These are phyloP conservation scores for Fusarium lateritium DNA, from an alignment of 2,329 filamentous ascomycete genomes.

Conservation along the genomic window DNA sequence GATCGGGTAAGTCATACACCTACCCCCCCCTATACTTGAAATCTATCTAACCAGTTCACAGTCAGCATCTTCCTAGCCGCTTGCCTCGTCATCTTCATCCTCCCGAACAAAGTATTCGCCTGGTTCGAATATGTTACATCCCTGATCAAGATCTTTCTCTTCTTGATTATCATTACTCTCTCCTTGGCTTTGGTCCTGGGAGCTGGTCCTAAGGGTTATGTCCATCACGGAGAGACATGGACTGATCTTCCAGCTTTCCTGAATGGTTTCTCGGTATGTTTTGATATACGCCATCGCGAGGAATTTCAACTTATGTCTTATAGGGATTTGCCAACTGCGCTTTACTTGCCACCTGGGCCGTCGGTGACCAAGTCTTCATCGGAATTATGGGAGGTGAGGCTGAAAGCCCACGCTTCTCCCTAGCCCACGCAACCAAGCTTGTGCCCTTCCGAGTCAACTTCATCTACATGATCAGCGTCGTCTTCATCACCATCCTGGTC, in stretches of 20 bases:
- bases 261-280: constrained; percentile 34
- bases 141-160: constrained; percentile 34
- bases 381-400: constrained; percentile 44
- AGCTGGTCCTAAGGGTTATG: constrained; percentile 26
- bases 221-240: constrained; percentile 38
- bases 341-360: constrained; percentile 40
- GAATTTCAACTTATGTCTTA: background rate
- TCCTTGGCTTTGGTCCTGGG: constrained; percentile 28
- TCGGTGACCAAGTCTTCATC: constrained; percentile 44
- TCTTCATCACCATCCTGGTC: constrained; percentile 40
- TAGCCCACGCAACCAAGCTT: constrained; percentile 39
- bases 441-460: constrained; percentile 41
- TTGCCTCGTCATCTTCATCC: constrained; percentile 35
- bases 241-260: constrained; percentile 19
- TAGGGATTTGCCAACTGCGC: constrained; percentile 42
- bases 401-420: constrained; percentile 36
- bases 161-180: constrained; percentile 33
- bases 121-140: constrained; percentile 39
- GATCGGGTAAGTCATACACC: constrained; percentile 2
- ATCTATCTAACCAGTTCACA: background rate
- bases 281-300: too few relatives aligned
- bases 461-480: constrained; percentile 40
- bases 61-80: constrained; percentile 30
- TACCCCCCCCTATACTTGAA: too few relatives aligned
- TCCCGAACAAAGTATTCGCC: constrained; percentile 34